Base-by-base conservation (phyloP, 257 asterid species). In the Plantago elongata region DNA sequence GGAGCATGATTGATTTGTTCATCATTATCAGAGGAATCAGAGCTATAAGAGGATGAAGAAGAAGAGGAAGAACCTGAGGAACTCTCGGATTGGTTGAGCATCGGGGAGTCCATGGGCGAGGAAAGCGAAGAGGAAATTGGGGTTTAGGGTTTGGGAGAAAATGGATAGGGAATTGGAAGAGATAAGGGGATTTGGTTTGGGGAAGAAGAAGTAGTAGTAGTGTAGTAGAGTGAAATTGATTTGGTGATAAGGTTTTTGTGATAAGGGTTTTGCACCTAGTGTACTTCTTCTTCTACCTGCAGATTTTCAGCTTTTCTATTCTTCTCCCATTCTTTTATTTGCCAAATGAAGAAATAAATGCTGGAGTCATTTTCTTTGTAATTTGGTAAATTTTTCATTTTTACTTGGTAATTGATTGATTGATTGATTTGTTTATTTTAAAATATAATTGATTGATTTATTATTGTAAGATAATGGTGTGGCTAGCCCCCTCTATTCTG, bases 81-180 rank as follows among this genome's bases (percentile, higher is more conserved):
- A 54, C 52, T 73, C 51, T 69, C 85, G 38, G 83, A 40, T 45
- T 67, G 45, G 3, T 82, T 78, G 68, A 68, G 16, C 67, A 74
- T 9, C 75, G 76, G 73, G 62, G 80, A 67, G 49, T 78, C 85
- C 95, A 81, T 81, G 57, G 75, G 56, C 49, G 52, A 22, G 38
- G 42, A 5, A 66, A 34, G 13, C 64, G 54, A 58, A 18, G 18
- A 34, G 52, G 27, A 55, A 37, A 54, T 30, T 34, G 61, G 51
- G 17, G 47, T 45, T 30, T 40, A 57, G 47, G 69, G 54, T 70
- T 51, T 61, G 5, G 8, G 40, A 4, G 40, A 22, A 22, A 22
- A 37, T 49, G 30, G 59, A 54, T 54, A 65, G 78, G 61, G 70
- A 67, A 30, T 42, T 62, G 18, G 66, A 40, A 7, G 40, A 34